Base-by-base conservation (phyloP, 164 flowering plant genomes). In the Hamamelis virginiana region DNA sequence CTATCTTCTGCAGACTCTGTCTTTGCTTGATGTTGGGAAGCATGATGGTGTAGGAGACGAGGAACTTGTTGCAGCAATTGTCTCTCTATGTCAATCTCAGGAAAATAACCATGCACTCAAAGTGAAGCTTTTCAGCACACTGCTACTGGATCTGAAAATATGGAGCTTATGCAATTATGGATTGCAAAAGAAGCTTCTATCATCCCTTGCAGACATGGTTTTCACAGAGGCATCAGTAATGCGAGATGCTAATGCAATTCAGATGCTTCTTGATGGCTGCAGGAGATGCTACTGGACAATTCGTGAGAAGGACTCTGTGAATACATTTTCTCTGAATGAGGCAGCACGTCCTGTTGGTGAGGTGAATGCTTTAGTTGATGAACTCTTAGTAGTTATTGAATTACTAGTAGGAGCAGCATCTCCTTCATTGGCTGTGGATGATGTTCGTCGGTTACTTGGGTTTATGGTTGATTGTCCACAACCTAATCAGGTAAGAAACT, bases 141-240 rank as follows among this genome's bases (percentile, higher is more conserved):
- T 96, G 81, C 80, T 96, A 38, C 74, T 96, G 76, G 99, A 96
- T 80, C 80, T 96, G 50, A 93, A 87, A 80, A 86, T 90, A 74
- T 96, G 99, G 99, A 89, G 97, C 78, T 83, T 87, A 74, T 92
- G 99, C 82, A 93, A 84, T 82, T 96, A 96, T 78, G 98, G 97
- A 61, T 65, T 96, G 25, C 99, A 96, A 79, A 96, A 96, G 80
- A 96, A 96, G 80, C 98, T 96, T 67, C 79, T 96, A 10, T 93
- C 99, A 21, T 96, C 98, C 25, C 91, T 96, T 70, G 96, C 95
- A 43, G 99, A 96, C 82, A 96, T 96, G 98, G 99, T 96, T 75
- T 96, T 96, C 81, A 87, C 97, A 14, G 98, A 93, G 80, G 82
- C 97, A 58, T 82, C 81, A 63, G 94, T 84, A 16, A 90, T 96